Base-by-base conservation (phyloP, 306 rosid species). In the Quercus berberidifolia region DNA sequence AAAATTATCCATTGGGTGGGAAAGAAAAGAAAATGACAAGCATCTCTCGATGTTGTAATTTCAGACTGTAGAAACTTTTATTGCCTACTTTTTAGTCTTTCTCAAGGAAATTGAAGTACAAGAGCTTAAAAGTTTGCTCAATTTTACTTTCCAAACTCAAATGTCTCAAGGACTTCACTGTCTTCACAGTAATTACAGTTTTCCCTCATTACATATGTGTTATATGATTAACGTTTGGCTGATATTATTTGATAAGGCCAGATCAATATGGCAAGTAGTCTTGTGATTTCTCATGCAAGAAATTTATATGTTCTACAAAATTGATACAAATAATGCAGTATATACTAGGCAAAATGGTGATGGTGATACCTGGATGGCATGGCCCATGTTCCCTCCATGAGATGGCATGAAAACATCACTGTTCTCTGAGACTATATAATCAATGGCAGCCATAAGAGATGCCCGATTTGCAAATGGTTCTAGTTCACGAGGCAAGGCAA, bases 301-400 rank as follows among this genome's bases (percentile, higher is more conserved):
- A 67, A 64, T 33, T n/a, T 23, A 67, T 67, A 31, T 31, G 52
- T 35, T 67, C 19, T n/a, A 19, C 52, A 35, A 23, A 35, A 67
- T 35, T 19, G 52, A 25, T 9, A 67, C 25, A 46, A 4, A 9
- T 49, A 9, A 73, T 17, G 11, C 25, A 21, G 3, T 68, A 55
- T 30, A 18, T 79, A 15, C 13, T 18, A 13, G 19, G 75, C 64
- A 26, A 35, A 23, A 15, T 4, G 57, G 23, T 26, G 33, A 46
- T 55, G 77, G 64, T 38, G 43, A 81, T 86, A 92, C 99, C 97
- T 95, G 99, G 74, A 93, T 78, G 5, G 94, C 98, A 76, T 93
- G 99, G 54, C 98, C 99, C 99, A 95, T 95, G 49, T 95, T 95
- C 79, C 99, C 99, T 15, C 99, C 99, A 83, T 95, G 99, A 74